Percentiles rank a stretch among this genome's conserved stretches.
Evolutionary conservation across 768 basidiomycete genomes (phyloP).

Genomic region (Mycena polygramma): DNA sequence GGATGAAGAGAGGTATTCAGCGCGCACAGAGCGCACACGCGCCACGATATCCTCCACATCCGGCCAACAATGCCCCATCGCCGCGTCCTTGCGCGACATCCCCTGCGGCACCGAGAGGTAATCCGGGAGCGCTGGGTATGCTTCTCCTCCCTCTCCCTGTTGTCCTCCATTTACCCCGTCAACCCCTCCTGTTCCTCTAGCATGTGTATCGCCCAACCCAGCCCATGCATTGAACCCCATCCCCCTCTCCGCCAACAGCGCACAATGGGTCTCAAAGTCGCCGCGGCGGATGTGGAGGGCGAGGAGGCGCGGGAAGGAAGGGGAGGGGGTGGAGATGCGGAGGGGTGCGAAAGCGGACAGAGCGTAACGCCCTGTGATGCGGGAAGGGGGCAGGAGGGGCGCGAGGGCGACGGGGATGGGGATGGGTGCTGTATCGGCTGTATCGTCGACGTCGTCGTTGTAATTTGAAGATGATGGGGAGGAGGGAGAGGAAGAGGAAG

Average conservation of each 20-base stretch:
- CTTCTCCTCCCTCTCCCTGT: too few species aligned
- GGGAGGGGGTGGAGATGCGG: too few species aligned
- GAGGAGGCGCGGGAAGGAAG: too few species aligned
- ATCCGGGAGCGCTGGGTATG: constrained; percentile 52
- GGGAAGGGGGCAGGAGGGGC: constrained; percentile 6
- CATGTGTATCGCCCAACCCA: constrained; percentile 45
- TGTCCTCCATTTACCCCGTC: too few species aligned
- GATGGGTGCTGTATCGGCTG: too few species aligned
- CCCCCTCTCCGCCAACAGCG: constrained; percentile 47
- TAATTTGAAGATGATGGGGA: too few species aligned
- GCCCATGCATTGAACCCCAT: constrained; percentile 59
- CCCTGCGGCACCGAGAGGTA: constrained; percentile 39
- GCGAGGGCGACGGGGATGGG: constrained; percentile 8
- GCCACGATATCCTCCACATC: constrained; percentile 52
- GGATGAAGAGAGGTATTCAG: too few species aligned
- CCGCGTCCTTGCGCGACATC: constrained; percentile 42
- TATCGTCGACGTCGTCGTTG: too few species aligned
- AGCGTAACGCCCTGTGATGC: too few species aligned
- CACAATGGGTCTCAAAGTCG: constrained; percentile 61
- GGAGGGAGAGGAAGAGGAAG: too few species aligned
- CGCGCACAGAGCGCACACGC: constrained; percentile 51
- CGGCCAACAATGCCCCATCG: constrained; percentile 58
- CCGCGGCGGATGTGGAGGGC: constrained; percentile 65
- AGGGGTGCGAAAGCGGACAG: too few species aligned
- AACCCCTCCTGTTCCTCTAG: constrained; percentile 37